Evolutionary conservation across 2,329 filamentous ascomycete species (phyloP).

Genomic region (Xylaria multiplex): DNA sequence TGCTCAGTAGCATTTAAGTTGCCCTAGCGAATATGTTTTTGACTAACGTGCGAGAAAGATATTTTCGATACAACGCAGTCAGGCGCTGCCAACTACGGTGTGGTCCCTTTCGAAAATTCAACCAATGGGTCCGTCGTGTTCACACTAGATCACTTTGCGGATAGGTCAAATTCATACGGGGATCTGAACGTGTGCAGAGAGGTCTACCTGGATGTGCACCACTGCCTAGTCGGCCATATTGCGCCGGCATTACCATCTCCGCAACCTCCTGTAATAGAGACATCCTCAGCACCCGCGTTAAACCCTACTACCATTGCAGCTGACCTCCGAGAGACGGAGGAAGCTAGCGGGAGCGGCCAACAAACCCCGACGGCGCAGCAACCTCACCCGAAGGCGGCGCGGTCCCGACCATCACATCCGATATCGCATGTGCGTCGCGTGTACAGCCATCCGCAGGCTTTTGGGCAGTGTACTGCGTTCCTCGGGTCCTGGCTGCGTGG

Average conservation of each 20-base stretch:
- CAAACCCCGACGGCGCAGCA: constrained; percentile 58
- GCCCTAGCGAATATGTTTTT: constrained; percentile 2
- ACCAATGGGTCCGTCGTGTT: constrained; percentile 92
- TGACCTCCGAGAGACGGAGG: neutral
- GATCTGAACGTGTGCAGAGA: constrained; percentile 83
- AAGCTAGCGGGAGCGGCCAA: constrained; percentile 47
- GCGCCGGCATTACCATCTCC: constrained; percentile 25
- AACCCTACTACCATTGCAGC: neutral
- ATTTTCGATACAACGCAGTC: constrained; percentile 83
- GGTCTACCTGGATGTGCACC: constrained; percentile 86
- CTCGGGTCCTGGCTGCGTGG: constrained; percentile 74
- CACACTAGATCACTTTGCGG: constrained; percentile 88
- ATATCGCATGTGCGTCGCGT: constrained; percentile 75
- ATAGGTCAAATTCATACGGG: constrained; percentile 70
- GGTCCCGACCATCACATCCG: constrained; percentile 58
- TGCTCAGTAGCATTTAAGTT: neutral
- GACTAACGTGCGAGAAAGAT: constrained; percentile 58
- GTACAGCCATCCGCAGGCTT: constrained; percentile 95
- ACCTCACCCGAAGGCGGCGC: constrained; percentile 43
- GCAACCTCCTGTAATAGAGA: constrained; percentile 3
- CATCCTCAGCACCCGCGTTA: neutral
- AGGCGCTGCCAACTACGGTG: constrained; percentile 72
- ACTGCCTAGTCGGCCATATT: constrained; percentile 77
- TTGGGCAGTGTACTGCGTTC: constrained; percentile 87
- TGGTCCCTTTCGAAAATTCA: constrained; percentile 96